phyloP scores from a whole-genome alignment of 768 basidiomycete species.

The Lentinula sp. region DNA sequence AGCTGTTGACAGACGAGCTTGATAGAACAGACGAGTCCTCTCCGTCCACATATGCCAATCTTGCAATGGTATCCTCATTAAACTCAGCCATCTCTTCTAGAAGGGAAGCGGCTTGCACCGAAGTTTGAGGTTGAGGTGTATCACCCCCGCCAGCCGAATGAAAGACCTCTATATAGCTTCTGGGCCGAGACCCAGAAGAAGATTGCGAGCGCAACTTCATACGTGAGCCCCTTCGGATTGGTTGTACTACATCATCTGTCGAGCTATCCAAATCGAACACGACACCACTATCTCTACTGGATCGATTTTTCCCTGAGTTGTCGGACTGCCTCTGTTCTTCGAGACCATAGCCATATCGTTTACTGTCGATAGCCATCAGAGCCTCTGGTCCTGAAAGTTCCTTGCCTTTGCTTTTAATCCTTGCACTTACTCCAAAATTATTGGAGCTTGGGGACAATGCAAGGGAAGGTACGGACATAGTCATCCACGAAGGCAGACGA shows the following conservation, averaged over 20 bases:
- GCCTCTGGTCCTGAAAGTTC: slow-evolving; percentile 25
- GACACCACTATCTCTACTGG: background rate
- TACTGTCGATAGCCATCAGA: slow-evolving; percentile 39
- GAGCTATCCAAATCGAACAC: slow-evolving; percentile 4
- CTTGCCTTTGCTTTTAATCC: background rate
- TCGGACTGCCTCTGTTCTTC: background rate
- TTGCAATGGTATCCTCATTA: slow-evolving; percentile 5
- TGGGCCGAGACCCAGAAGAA: slow-evolving; percentile 31
- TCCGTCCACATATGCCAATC: slow-evolving; percentile 9
- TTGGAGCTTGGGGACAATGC: slow-evolving; percentile 33
- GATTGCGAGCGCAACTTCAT: slow-evolving; percentile 28
- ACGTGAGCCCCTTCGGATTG: slow-evolving; percentile 16
- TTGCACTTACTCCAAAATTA: slow-evolving; percentile 6
- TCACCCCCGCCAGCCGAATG: slow-evolving; percentile 12
- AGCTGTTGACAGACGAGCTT: background rate
- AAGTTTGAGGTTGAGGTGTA: background rate
- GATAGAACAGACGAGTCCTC: slow-evolving; percentile 1
- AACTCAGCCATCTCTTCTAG: background rate
- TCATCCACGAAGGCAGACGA: slow-evolving; percentile 48
- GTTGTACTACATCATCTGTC: slow-evolving; percentile 3
- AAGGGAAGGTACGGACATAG: slow-evolving; percentile 26
- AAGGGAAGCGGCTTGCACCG: background rate
- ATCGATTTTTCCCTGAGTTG: background rate
- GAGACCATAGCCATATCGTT: background rate
- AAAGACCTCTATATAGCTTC: slow-evolving; percentile 67